phyloP scores from a whole-genome alignment of 2,329 filamentous ascomycete species.

The Dothiorella sarmentorum region DNA sequence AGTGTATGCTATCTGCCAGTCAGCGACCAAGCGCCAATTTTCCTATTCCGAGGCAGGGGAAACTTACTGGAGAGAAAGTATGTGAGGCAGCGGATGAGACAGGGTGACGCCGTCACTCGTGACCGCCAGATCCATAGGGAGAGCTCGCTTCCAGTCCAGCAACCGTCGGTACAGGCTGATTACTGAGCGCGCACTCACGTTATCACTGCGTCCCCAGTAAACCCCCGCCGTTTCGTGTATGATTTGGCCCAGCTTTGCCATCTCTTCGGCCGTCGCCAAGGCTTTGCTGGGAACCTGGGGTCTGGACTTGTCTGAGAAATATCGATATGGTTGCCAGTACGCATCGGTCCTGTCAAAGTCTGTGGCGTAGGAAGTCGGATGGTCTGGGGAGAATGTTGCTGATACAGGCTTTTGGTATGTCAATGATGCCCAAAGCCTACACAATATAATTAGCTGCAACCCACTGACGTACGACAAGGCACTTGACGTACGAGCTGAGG shows the following conservation, averaged over 20 bases:
- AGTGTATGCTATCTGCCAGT: conserved; percentile 23
- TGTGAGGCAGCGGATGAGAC: conserved; percentile 24
- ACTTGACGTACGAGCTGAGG: conserved; percentile 21
- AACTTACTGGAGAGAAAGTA: conserved; percentile 28
- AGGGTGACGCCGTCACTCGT: conserved; percentile 14
- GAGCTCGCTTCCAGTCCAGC: conserved; percentile 23
- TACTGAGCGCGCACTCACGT: conserved; percentile 22
- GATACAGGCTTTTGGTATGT: conserved; percentile 26
- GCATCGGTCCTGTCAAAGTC: conserved; percentile 20
- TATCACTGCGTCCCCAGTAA: conserved; percentile 25
- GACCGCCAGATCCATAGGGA: conserved; percentile 22
- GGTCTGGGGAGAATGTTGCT: conserved; percentile 20
- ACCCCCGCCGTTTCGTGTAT: conserved; percentile 24
- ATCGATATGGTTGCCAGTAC: conserved; percentile 27
- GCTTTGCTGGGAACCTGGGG: conserved; percentile 24
- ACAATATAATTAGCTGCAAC: not conserved
- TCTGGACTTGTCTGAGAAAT: conserved; percentile 21
- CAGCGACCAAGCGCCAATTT: not conserved
- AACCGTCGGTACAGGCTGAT: conserved; percentile 23
- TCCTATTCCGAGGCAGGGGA: no score
- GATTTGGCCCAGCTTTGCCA: conserved; percentile 24
- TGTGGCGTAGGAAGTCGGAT: conserved; percentile 21
- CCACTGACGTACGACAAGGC: not conserved
- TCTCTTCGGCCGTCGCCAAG: conserved; percentile 23
- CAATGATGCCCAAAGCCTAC: conserved; percentile 22